These are phyloP conservation scores for Metschnikowia koreensis DNA, from an alignment of 805 yeast genomes.

Conservation along the genomic window DNA sequence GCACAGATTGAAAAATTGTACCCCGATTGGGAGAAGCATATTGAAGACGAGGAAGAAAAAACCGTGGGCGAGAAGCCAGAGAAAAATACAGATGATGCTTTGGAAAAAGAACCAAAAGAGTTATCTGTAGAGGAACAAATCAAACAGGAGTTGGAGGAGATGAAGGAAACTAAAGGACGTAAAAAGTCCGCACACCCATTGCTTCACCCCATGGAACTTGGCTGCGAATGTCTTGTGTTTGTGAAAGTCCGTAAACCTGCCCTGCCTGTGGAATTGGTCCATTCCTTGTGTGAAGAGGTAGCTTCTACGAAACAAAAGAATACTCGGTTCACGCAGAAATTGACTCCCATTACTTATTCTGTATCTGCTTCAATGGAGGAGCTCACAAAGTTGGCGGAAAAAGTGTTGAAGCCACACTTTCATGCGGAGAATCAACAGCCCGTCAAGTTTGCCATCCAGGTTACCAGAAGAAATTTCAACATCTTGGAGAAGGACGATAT, in stretches of 20 bases:
- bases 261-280: slow-evolving; percentile 71
- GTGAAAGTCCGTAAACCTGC: slow-evolving; percentile 78
- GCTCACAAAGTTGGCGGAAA: slow-evolving; percentile 54
- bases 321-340: slow-evolving; percentile 71
- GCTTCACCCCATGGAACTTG: slow-evolving; percentile 59
- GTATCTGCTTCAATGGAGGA: slow-evolving; percentile 72
- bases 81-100: slow-evolving; percentile 3
- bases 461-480: slow-evolving; percentile 75
- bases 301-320: slow-evolving; percentile 49
- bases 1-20: slow-evolving; percentile 39
- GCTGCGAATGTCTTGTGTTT: slow-evolving; percentile 82
- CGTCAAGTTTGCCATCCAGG: slow-evolving; percentile 72
- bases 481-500: slow-evolving; percentile 69
- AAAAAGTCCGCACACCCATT: slow-evolving; percentile 36
- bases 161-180: slow-evolving; percentile 46
- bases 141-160: slow-evolving; percentile 61
- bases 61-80: slow-evolving; percentile 30
- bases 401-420: slow-evolving; percentile 67
- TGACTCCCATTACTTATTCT: slow-evolving; percentile 77
- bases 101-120: slow-evolving; percentile 21
- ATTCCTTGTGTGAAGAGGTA: slow-evolving; percentile 60
- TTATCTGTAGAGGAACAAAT: slow-evolving; percentile 75
- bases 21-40: slow-evolving; percentile 20
- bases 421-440: slow-evolving; percentile 46
- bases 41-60: slow-evolving; percentile 20